A percentile compares a stretch with the other conserved stretches of the same genome.
Evolutionary conservation across 75 land plant species (phyloP).

Genomic region (Selaginella moellendorffii): DNA sequence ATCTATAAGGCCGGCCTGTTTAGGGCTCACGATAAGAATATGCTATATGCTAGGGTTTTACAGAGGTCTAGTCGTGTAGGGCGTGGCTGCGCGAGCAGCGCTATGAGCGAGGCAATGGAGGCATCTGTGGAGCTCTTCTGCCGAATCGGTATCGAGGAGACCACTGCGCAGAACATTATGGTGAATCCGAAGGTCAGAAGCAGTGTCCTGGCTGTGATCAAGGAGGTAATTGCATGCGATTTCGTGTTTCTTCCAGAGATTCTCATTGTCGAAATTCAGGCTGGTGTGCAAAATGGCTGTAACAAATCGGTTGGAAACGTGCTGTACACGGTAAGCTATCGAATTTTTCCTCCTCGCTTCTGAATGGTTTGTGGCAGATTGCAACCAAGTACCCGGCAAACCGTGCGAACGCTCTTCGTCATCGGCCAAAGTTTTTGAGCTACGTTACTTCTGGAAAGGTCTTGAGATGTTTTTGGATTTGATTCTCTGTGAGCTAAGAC

Average conservation of each 20-base stretch:
- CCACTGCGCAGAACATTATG: constrained; percentile 71
- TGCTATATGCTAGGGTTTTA: no score
- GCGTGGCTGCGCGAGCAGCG: no score
- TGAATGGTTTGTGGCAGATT: constrained; percentile 31
- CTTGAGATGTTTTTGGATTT: neutral
- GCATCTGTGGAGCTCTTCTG: constrained; percentile 40
- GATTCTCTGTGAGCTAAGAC: neutral
- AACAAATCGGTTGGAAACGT: constrained; percentile 67
- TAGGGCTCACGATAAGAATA: no score
- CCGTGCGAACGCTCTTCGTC: constrained; percentile 64
- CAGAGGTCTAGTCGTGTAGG: no score
- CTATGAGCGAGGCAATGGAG: no score
- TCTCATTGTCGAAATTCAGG: constrained; percentile 27
- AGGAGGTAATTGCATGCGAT: constrained; percentile 33
- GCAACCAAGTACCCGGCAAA: constrained; percentile 73
- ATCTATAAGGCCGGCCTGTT: no score
- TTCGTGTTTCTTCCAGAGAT: neutral
- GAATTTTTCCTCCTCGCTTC: neutral
- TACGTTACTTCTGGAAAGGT: constrained; percentile 74
- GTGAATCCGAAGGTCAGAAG: constrained; percentile 80
- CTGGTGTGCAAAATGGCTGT: constrained; percentile 68
- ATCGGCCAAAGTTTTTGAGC: constrained; percentile 47
- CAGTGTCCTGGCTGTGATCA: constrained; percentile 57
- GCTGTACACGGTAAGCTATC: constrained; percentile 52
- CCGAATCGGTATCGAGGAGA: constrained; percentile 64